These are phyloP conservation scores for Fusarium lateritium DNA, from an alignment of 2,329 filamentous ascomycete species.

Conservation along the genomic window DNA sequence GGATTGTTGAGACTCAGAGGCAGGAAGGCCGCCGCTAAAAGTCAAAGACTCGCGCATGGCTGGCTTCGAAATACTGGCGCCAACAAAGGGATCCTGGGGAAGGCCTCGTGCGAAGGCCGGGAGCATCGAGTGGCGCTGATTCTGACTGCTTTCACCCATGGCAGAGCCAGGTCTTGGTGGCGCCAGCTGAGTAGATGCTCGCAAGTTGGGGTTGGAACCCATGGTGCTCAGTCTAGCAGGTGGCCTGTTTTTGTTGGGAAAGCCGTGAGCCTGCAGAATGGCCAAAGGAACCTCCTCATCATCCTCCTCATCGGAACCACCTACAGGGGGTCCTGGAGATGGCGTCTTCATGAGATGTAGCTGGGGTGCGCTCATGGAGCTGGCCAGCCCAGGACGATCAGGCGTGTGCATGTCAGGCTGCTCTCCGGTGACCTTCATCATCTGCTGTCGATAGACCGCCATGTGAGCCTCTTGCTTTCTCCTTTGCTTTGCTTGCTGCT, in stretches of 20 bases:
- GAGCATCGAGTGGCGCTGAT: constrained; percentile 63
- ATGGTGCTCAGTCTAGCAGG: constrained; percentile 76
- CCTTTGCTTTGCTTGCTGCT: constrained; percentile 80
- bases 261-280: constrained; percentile 90
- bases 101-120: constrained; percentile 88
- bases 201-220: constrained; percentile 80
- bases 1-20: constrained; percentile 55
- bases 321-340: constrained; percentile 58
- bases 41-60: constrained; percentile 81
- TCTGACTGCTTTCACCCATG: constrained; percentile 62
- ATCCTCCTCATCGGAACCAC: constrained; percentile 83
- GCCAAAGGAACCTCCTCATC: constrained; percentile 91
- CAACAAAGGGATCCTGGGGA: constrained; percentile 88
- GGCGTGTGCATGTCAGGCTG: constrained; percentile 54
- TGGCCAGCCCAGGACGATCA: constrained; percentile 68
- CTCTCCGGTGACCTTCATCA: constrained; percentile 96
- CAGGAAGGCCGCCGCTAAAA: constrained; percentile 71
- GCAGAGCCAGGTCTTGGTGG: constrained; percentile 69
- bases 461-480: constrained; percentile 92
- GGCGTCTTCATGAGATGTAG: constrained; percentile 59
- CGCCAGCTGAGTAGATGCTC: constrained; percentile 63
- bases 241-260: constrained; percentile 83
- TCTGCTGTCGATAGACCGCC: constrained; percentile 90
- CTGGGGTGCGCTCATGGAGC: constrained; percentile 75
- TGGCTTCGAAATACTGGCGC: constrained; percentile 81